Percentiles rank a stretch among this genome's conserved stretches.
These are phyloP conservation scores for Copromyces sp. DNA, from an alignment of 495 filamentous ascomycete genomes.

Conservation along the genomic window DNA sequence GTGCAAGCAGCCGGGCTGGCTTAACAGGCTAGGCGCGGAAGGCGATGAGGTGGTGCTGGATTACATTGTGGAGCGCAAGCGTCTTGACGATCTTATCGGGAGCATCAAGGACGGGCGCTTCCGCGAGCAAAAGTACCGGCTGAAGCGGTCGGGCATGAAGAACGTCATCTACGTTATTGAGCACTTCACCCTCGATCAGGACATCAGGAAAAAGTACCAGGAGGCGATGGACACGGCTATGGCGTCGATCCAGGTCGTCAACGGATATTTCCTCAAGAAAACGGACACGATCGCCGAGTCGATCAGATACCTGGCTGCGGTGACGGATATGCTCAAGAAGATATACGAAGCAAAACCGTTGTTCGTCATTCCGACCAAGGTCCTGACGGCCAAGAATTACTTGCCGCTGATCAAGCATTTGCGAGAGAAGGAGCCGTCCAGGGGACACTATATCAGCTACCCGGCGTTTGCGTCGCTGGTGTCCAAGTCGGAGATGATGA, in stretches of 20 bases:
- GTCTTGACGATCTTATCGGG: constrained; percentile 67
- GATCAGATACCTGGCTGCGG: constrained; percentile 64
- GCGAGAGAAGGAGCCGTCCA: constrained; percentile 30
- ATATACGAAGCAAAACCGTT: constrained; percentile 49
- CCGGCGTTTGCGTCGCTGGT: constrained; percentile 59
- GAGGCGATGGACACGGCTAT: constrained; percentile 66
- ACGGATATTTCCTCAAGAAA: constrained; percentile 73
- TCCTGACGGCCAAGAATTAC: constrained; percentile 61
- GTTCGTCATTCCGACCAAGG: constrained; percentile 52
- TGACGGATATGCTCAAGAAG: constrained; percentile 59
- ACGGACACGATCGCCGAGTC: constrained; percentile 71
- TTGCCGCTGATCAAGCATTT: constrained; percentile 54
- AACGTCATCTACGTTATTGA: constrained; percentile 79
- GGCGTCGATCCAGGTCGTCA: constrained; percentile 69
- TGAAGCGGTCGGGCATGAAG: constrained; percentile 57
- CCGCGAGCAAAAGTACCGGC: constrained; percentile 77
- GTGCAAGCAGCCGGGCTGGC: constrained; percentile 46
- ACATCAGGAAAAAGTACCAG: constrained; percentile 40
- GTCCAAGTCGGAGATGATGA: constrained; percentile 64
- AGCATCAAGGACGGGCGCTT: constrained; percentile 80
- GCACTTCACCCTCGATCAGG: constrained; percentile 47
- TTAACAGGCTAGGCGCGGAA: constrained; percentile 44
- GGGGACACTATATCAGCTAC: constrained; percentile 58
- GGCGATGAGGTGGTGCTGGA: constrained; percentile 72
- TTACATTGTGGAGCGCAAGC: constrained; percentile 75